Evolutionary conservation across 2,329 filamentous ascomycete genomes (phyloP).

Genomic region (Ophiocordyceps australis): DNA sequence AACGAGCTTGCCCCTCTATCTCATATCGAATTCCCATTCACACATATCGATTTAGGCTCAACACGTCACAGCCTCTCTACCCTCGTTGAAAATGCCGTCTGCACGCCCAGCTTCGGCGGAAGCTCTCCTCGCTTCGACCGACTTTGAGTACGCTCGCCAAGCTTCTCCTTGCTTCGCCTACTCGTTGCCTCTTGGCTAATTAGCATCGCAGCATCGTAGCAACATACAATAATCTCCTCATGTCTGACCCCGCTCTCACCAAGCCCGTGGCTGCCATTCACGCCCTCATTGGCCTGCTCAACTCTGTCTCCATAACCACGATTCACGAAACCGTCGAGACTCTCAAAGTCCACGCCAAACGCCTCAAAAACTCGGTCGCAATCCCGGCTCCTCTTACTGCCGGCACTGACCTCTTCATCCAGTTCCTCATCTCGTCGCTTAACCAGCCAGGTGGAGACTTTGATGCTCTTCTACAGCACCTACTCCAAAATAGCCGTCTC

Average conservation of each 20-base stretch:
- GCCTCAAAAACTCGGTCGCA: constrained; percentile 59
- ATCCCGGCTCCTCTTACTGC: constrained; percentile 89
- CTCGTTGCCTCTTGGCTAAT: too few relatives aligned
- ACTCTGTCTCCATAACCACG: constrained; percentile 62
- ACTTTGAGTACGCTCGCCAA: constrained; percentile 9
- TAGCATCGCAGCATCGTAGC: constrained; percentile 30
- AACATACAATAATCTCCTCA: constrained; percentile 34
- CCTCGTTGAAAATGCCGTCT: too few relatives aligned
- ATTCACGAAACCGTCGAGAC: constrained; percentile 88
- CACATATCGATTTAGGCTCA: too few relatives aligned
- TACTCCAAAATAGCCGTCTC: constrained; percentile 68
- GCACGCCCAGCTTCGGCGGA: constrained; percentile 2
- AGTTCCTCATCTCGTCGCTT: constrained; percentile 69
- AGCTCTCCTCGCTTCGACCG: constrained; percentile 4
- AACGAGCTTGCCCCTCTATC: too few relatives aligned
- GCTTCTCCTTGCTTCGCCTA: not conserved
- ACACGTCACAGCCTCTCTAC: too few relatives aligned
- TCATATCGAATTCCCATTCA: too few relatives aligned
- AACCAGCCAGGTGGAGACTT: constrained; percentile 42
- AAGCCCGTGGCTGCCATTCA: constrained; percentile 94
- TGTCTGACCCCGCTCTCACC: constrained; percentile 64
- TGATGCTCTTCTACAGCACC: constrained; percentile 63
- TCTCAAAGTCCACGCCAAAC: constrained; percentile 57
- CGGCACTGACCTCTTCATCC: constrained; percentile 87
- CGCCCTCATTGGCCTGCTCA: constrained; percentile 72